Conservation (phyloP, 805 yeast species). For the Kuraishia piskuri region DNA sequence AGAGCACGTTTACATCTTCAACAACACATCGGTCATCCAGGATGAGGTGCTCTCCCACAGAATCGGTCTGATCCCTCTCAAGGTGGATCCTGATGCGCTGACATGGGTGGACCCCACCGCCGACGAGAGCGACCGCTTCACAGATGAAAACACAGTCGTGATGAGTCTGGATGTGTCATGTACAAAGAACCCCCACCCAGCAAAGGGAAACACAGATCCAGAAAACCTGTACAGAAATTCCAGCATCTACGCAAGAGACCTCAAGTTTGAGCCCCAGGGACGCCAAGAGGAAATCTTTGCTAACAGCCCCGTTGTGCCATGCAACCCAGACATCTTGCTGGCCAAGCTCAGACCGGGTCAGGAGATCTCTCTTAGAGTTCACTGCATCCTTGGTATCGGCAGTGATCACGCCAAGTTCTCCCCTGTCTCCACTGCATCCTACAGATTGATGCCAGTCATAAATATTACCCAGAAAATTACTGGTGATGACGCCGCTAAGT, state of each 20-base stretch:
- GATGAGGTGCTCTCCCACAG: conserved; percentile 96
- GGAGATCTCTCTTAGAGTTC: conserved; percentile 84
- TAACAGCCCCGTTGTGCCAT: conserved; percentile 58
- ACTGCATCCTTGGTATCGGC: conserved; percentile 87
- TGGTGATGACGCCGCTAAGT: conserved; percentile 69
- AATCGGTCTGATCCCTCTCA: conserved; percentile 86
- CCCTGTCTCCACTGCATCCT: conserved; percentile 95
- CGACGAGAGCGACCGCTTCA: conserved; percentile 59
- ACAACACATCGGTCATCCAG: conserved; percentile 93
- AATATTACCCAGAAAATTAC: conserved; percentile 64
- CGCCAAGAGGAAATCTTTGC: conserved; percentile 68
- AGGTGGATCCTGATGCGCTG: conserved; percentile 82
- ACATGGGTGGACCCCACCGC: conserved; percentile 68
- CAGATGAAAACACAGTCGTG: conserved; percentile 86
- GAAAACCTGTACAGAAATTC: conserved; percentile 76
- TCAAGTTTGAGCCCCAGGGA: conserved; percentile 89
- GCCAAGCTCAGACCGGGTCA: conserved; percentile 97
- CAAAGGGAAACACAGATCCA: conserved; percentile 71
- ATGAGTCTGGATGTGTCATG: conserved; percentile 76
- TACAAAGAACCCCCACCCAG: conserved; percentile 78
- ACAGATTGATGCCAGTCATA: conserved; percentile 84
- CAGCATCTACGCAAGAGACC: conserved; percentile 80
- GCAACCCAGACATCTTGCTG: conserved; percentile 81
- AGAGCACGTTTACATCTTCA: conserved; percentile 82
- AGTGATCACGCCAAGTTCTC: conserved; percentile 96